phyloP scores from a whole-genome alignment of 208 protist species.

The Acanthamoeba culbertsoni region DNA sequence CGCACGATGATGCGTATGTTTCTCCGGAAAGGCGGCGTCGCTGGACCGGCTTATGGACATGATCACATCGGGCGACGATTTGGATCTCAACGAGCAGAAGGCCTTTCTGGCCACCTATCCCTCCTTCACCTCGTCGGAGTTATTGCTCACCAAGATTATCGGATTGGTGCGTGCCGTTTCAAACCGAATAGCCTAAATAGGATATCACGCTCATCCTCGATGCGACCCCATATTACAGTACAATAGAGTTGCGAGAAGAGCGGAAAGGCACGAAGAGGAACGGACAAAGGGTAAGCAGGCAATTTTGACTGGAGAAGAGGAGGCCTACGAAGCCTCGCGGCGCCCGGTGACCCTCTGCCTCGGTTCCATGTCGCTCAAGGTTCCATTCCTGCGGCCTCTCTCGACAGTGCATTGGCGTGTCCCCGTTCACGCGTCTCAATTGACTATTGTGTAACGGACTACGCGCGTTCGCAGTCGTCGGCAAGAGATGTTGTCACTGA shows the following conservation, averaged over 20 bases:
- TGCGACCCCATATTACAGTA: too few species aligned
- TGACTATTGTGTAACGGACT: background rate
- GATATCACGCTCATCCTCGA: too few species aligned
- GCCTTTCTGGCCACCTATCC: conserved; percentile 43
- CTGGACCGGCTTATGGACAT: background rate
- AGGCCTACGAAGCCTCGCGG: background rate
- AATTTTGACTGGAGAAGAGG: background rate
- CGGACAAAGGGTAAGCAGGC: background rate
- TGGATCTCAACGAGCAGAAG: conserved; percentile 43
- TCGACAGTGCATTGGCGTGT: too few species aligned
- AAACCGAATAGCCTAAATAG: background rate
- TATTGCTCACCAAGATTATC: conserved; percentile 4
- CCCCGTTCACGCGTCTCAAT: too few species aligned
- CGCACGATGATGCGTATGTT: too few species aligned
- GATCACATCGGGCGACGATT: background rate
- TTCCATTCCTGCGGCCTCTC: background rate
- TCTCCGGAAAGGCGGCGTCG: background rate
- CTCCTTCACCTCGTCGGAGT: conserved; percentile 22
- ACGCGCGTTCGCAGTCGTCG: background rate
- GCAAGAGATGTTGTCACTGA: background rate
- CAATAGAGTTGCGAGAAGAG: background rate
- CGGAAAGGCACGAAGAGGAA: background rate
- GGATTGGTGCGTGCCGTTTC: background rate
- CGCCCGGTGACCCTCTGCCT: background rate
- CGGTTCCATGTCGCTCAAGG: background rate